Evolutionary conservation across 164 flowering plant species (phyloP).

Genomic region (Litsea cubeba): DNA sequence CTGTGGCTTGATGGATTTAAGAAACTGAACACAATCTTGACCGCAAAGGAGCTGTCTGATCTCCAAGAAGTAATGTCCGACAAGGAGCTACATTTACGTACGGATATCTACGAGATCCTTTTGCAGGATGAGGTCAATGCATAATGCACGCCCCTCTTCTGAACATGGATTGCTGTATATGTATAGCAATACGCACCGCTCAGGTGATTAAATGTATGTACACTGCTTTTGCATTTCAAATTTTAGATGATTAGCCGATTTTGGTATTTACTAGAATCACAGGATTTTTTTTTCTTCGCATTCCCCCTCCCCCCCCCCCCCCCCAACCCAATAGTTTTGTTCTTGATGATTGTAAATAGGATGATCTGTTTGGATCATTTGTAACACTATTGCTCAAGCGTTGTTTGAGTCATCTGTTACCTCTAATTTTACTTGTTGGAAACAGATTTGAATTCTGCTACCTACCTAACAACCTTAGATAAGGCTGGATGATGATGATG

Average conservation of each 20-base stretch:
- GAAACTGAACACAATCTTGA: conserved; percentile 47
- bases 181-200: background rate
- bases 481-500: too few species aligned
- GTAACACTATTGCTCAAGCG: too few species aligned
- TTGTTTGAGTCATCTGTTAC: too few species aligned
- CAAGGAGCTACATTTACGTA: conserved; percentile 82
- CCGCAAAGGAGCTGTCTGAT: conserved; percentile 84
- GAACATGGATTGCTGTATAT: background rate
- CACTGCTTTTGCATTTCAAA: background rate
- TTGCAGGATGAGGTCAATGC: conserved; percentile 59
- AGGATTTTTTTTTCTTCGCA: background rate
- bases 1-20: conserved; percentile 92
- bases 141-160: conserved; percentile 6
- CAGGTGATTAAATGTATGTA: background rate
- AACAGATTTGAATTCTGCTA: too few species aligned
- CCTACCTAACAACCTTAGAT: too few species aligned
- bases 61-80: conserved; percentile 98
- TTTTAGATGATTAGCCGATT: background rate
- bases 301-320: too few species aligned
- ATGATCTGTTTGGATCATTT: too few species aligned
- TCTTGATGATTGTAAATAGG: background rate
- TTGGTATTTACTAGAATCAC: background rate
- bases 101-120: conserved; percentile 92
- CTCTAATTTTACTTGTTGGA: too few species aligned
- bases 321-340: too few species aligned